phyloP scores from a whole-genome alignment of 1,284 basidiomycete species.

The Sphagnurus paluster region DNA sequence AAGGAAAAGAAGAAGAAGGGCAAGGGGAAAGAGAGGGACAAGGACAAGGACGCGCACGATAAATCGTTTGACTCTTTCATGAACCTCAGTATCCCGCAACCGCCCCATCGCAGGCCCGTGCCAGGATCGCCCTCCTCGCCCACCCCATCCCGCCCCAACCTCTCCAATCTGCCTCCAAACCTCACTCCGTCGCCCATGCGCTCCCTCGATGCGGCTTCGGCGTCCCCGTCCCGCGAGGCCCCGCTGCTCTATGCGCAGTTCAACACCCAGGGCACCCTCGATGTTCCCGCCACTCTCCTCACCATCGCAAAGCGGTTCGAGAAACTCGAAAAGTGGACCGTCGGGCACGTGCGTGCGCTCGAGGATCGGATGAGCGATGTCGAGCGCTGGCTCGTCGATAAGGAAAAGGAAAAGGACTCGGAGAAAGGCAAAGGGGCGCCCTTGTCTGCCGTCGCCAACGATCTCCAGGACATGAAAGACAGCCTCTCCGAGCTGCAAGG shows the following conservation, averaged over 20 bases:
- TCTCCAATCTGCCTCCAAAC: constrained; percentile 53
- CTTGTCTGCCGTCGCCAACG: constrained; percentile 30
- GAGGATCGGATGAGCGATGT: constrained; percentile 85
- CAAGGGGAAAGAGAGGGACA: constrained; percentile 39
- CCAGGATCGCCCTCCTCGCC: constrained; percentile 55
- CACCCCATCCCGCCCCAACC: constrained; percentile 51
- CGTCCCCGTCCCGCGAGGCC: constrained; percentile 60
- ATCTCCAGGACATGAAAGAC: constrained; percentile 57
- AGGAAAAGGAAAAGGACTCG: constrained; percentile 54
- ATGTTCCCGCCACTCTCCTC: constrained; percentile 68
- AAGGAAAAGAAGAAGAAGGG: constrained; percentile 49
- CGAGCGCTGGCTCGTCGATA: constrained; percentile 78
- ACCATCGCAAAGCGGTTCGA: constrained; percentile 73
- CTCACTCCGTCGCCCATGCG: constrained; percentile 60
- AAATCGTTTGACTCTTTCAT: constrained; percentile 58
- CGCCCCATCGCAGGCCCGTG: constrained; percentile 39
- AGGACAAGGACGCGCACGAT: constrained; percentile 46
- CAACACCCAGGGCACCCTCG: constrained; percentile 63
- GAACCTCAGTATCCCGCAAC: constrained; percentile 50
- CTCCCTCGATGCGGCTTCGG: constrained; percentile 39
- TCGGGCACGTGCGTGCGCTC: constrained; percentile 76
- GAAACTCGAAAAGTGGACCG: constrained; percentile 84
- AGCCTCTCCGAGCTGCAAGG: constrained; percentile 71
- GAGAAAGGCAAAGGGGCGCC: constrained; percentile 18
- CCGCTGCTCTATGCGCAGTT: constrained; percentile 77